Evolutionary conservation across 805 yeast genomes (phyloP), one percentile per base, ranked within the genome.

Genomic region (Lipomyces spencermartinsiae): DNA sequence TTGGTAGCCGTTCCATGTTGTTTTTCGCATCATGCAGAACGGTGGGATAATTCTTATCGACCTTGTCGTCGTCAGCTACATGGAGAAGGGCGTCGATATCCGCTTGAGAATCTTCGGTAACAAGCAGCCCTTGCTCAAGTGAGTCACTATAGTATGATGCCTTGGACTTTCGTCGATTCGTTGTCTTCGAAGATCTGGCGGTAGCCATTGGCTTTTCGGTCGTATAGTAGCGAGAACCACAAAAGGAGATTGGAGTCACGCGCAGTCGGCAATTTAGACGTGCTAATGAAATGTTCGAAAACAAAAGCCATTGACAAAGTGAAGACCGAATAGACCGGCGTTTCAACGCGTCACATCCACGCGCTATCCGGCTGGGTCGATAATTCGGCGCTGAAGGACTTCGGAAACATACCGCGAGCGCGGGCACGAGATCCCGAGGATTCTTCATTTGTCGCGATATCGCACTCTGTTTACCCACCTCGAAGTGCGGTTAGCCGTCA

Each of bases 1-100:
- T 85, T 9, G 83, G 82, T 71, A 85, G 79, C 59, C 76, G 72
- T 58, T 82, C 81, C 83, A 85, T 86, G 16, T 80, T 73, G 4
- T 78, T 78, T 49, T 83, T 53, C 10, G 68, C 75, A 31, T 71
- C 73, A 9, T 62, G 68, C n/a, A 73, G 63, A 1, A 73, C 73
- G 2, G 74, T 62, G 4, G 74, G 70, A 43, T 71, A 71, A 22
- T 61, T 34, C 29, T 61, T 63, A 25, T 31, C 63, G 14, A 51
- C 55, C 16, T 9, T 46, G 29, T 62, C 57, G 14, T 2, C 58
- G 8, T 63, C 64, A 9, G 64, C 62, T 1, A 35, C 4, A 4
- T 16, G 56, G 6, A 49, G 68, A 12, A 63, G 64, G 14, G 46
- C 49, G 14, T 67, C 66, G 33, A 61, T 54, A 53, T 68, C 62